A percentile compares a stretch with the other conserved stretches of the same genome.
Conservation (phyloP, 169 alveolate genomes). For the Plasmodium vivax region DNA sequence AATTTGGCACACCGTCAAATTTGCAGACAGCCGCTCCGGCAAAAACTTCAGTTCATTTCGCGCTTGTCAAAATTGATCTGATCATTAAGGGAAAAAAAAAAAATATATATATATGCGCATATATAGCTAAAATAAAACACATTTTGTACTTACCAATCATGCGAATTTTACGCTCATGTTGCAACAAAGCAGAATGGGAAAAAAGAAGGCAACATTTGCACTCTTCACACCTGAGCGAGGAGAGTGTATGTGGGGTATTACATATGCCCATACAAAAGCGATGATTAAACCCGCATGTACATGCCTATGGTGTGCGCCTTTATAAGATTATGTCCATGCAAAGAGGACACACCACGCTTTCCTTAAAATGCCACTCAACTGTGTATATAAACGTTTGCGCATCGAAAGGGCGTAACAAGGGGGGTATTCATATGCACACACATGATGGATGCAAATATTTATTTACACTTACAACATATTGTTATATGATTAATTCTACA, state of each 20-base stretch:
- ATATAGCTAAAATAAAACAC: neutral
- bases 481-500: neutral
- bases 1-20: neutral
- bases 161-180: neutral
- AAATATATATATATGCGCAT: neutral
- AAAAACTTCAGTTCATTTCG: constrained; percentile 5
- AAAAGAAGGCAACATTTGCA: neutral
- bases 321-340: neutral
- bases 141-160: neutral
- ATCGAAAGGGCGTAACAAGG: neutral
- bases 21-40: neutral
- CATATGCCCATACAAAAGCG: neutral
- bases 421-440: neutral
- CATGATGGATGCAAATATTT: neutral
- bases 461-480: neutral
- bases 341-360: neutral
- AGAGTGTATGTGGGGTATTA: neutral
- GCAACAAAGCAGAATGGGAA: neutral
- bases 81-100: constrained; percentile 3
- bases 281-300: neutral
- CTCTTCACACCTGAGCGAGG: neutral
- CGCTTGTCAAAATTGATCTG: neutral
- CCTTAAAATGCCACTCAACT: neutral
- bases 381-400: neutral
- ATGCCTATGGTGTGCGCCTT: neutral